Base-by-base conservation (phyloP, 2,329 filamentous ascomycete species). In the Coniella lustricola region DNA sequence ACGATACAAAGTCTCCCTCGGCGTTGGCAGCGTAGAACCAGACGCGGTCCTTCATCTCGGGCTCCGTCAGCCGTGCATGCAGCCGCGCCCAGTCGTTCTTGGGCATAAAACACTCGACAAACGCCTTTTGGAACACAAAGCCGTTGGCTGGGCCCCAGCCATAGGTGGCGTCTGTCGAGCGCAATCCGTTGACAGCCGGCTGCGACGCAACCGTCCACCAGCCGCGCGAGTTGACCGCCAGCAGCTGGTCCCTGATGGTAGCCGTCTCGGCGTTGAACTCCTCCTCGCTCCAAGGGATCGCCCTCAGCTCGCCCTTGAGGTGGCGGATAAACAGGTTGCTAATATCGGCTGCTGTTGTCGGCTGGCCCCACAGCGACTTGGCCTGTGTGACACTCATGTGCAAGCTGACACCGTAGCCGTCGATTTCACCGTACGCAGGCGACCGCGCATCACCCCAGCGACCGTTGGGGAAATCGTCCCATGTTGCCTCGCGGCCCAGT, bases 161-260 rank as follows among this genome's bases (percentile, higher is more conserved):
- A 59, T 95, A 95, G 17, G 87, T 79, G 3, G 77, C 69, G 63
- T 98, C 81, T 41, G 77, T 80, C 22, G 87, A 94, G 32, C 77
- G 78, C 17, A 90, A 69, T 36, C 90, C 90, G 62, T 96, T 95
- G 49, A 96, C 89, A 14, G 91, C 88, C 3, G 93, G 93, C 63
- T 98, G 93, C 3, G 88, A 95, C 3, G 93, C 93, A 3, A 98
- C 84, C 3, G 90, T 96, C 90, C 90, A 96, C 87, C 90, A 96
- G 49, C 90, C 90, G 57, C 82, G 81, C 52, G 72, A 68, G 65
- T 95, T 96, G 51, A 98, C 74, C 35, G 73, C 72, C 22, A 93
- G 68, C 0, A 98, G 79, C 54, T 89, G 79, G 1, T 81, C 69
- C 52, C 83, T 82, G 65, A 98, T 98, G 1, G 83, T 82, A 22